phyloP scores from a whole-genome alignment of 331 rosid species.

The Pyracantha coccinea region DNA sequence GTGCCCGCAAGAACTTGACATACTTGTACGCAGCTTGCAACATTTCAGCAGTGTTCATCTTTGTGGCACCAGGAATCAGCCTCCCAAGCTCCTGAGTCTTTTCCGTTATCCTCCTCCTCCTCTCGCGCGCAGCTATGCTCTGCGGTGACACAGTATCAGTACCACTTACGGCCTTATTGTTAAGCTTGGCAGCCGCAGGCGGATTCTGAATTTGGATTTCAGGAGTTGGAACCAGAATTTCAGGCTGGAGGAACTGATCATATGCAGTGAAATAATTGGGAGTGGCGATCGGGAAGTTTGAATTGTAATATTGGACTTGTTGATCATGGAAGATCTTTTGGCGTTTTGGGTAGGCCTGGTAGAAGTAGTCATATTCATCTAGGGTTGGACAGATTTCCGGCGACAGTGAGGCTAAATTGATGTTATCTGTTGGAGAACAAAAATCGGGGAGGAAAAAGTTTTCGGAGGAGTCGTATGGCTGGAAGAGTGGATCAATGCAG shows the following conservation, averaged over 20 bases:
- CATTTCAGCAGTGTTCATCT: conserved; percentile 96
- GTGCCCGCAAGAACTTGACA: conserved; percentile 72
- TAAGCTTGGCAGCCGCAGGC: background rate
- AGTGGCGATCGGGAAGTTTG: background rate
- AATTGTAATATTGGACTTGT: background rate
- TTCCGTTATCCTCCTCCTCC: conserved; percentile 73
- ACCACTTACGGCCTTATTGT: background rate
- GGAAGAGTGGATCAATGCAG: background rate
- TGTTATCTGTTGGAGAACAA: background rate
- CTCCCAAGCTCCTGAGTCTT: conserved; percentile 79
- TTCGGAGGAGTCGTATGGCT: background rate
- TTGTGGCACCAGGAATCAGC: conserved; percentile 62
- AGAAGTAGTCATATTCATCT: background rate
- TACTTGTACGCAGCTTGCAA: conserved; percentile 60
- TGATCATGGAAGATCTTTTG: background rate
- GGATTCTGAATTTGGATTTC: background rate
- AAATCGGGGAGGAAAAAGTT: background rate
- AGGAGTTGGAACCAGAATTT: background rate
- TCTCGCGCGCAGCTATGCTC: conserved; percentile 68
- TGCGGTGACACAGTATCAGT: conserved; percentile 37
- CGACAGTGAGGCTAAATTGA: background rate
- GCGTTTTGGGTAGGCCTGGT: conserved; percentile 4
- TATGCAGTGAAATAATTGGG: background rate
- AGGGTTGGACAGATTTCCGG: background rate
- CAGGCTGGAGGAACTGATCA: background rate